Evolutionary conservation across 1,139 yeast genomes (phyloP), one percentile per base, ranked within the genome.

Genomic region (Waltiozyma sp.): DNA sequence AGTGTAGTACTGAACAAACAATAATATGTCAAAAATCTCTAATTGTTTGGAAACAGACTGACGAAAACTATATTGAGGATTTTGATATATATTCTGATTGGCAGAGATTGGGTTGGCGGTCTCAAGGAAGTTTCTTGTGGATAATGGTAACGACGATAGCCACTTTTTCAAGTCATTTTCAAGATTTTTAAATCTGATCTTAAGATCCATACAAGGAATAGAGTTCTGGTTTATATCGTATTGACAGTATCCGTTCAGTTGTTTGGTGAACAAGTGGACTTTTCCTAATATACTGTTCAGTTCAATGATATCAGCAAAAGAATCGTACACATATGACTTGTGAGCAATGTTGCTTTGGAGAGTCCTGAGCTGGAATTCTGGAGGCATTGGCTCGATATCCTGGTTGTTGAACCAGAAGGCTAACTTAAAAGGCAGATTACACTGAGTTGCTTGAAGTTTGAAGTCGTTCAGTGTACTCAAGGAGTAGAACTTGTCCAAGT

Each of bases 1-100:
- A 0, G 63, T 60, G 38, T 57, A 55, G 45, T 61, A 62, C 15
- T 55, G 53, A 4, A 63, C 58, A 41, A 48, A 60, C 7, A 62
- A 43, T 45, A 51, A 19, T 9, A 48, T 45, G 19, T 51, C 55
- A 44, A 48, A 50, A 5, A 43, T 37, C 19, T 44, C 43, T 14
- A 31, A 31, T 14, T 31, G 34, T n/a, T 16, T 6, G 10, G 18
- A 3, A 16, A n/a, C 6, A n/a, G 34, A n/a, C 18, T 31, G 34
- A 31, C n/a, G 31, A 10, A 31, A 14, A 18, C 16, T 5, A 31
- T 31, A 5, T 16, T n/a, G 9, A 7, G 31, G 31, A 26, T 5
- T 10, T 26, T 26, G 31, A 10, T 26, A 10, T 0, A 50, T 14
- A 2, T 37, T 36, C 8, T 39, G 21, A 9, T 19, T 16, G 3